Evolutionary conservation across 1,284 basidiomycete species (phyloP), one percentile per base, ranked within the genome.

Genomic region (Blastosporella zonata): DNA sequence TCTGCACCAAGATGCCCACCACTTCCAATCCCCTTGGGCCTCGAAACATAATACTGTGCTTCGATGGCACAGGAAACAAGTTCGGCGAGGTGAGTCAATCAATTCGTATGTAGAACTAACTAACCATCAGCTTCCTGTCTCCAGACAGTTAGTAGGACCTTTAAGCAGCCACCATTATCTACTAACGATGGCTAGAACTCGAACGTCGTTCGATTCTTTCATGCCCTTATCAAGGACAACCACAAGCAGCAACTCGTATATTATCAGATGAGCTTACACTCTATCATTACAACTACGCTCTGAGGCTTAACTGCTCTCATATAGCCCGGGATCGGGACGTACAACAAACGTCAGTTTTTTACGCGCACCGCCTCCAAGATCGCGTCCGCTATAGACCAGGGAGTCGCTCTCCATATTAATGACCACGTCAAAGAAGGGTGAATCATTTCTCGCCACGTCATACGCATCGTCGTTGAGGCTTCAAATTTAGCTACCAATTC

Each of bases 341-440:
- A 59, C 36, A 55, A 55, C 35, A 49, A 57, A 22, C 55, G 53
- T 1, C 53, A 55, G 34, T 56, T 58, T 31, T 28, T 55, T 7
- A 60, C 59, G 2, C 49, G 44, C 7, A 48, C 53, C 1, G 46
- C 54, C 15, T 54, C 49, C 10, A 22, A 41, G 1, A 18, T 59
- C n/a, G 47, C 50, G 20, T 57, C 58, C 38, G 34, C 35, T 2
- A 18, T 60, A 9, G 60, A 62, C 42, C 41, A 54, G 42, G 60
- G 49, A 2, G 38, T 62, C 18, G 60, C 60, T 12, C 33, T 56
- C 7, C 50, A 55, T 40, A 35, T 62, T n/a, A 50, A 59, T 18
- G 60, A 60, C 31, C 60, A 62, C 46, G 60, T 57, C 31, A 62
- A 62, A 37, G 60, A 60, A 43, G 60, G 60, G 60, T 60, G 45